Evolutionary conservation across 148 eudicot genomes (phyloP).

Genomic region (Oxyria digyna): DNA sequence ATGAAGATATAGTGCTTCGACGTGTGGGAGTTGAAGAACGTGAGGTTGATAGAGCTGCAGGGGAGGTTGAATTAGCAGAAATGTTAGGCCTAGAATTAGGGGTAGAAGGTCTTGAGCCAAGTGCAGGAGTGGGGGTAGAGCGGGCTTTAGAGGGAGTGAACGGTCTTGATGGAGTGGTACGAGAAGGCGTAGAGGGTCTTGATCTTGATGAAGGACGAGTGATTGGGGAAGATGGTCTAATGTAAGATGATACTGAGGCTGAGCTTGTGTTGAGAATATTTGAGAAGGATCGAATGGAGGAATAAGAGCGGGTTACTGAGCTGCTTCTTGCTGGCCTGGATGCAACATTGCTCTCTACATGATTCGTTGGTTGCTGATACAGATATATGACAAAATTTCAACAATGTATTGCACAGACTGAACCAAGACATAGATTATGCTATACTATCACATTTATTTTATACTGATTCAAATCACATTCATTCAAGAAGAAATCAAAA

Average conservation of each 20-base stretch:
- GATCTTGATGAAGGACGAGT: slow-evolving; percentile 43
- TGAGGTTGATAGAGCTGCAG: slow-evolving; percentile 41
- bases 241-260: slow-evolving; percentile 88
- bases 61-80: slow-evolving; percentile 39
- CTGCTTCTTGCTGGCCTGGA: slow-evolving; percentile 74
- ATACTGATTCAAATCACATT: no score
- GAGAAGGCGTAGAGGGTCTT: slow-evolving; percentile 52
- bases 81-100: slow-evolving; percentile 74
- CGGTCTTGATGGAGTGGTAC: neutral
- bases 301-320: slow-evolving; percentile 73
- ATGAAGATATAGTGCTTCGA: slow-evolving; percentile 38
- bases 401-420: neutral
- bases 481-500: no score
- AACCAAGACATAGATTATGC: neutral
- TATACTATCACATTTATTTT: no score
- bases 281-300: slow-evolving; percentile 53
- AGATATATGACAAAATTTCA: neutral
- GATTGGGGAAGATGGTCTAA: slow-evolving; percentile 76
- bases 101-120: slow-evolving; percentile 95
- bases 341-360: slow-evolving; percentile 50
- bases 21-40: slow-evolving; percentile 95
- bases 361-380: slow-evolving; percentile 62
- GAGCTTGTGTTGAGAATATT: slow-evolving; percentile 82
- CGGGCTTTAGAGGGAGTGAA: slow-evolving; percentile 36
- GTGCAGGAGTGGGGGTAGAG: no score